These are phyloP conservation scores for Trametes hirsuta DNA, from an alignment of 1,284 basidiomycete genomes.

Conservation along the genomic window DNA sequence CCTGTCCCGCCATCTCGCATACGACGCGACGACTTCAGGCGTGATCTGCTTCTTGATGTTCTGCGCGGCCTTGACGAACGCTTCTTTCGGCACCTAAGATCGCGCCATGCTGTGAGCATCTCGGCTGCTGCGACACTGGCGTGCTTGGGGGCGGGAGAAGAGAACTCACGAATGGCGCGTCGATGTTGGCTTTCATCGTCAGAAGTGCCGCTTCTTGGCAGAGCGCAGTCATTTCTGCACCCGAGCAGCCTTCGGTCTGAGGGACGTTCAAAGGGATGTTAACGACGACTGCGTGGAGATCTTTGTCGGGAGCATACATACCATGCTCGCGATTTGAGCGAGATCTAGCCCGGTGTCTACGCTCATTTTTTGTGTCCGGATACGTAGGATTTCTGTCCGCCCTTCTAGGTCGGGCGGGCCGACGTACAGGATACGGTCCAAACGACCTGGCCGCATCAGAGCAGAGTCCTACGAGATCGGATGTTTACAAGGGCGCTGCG, in stretches of 20 bases:
- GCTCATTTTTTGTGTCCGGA: constrained; percentile 82
- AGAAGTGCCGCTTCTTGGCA: constrained; percentile 96
- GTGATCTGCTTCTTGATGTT: constrained; percentile 86
- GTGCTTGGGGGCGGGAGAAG: background rate
- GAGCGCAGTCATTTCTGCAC: constrained; percentile 90
- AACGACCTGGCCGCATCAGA: constrained; percentile 90
- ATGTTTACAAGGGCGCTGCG: background rate
- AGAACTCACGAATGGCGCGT: constrained; percentile 70
- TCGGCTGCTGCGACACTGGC: background rate
- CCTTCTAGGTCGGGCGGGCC: constrained; percentile 86
- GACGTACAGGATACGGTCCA: constrained; percentile 96
- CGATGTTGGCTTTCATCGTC: constrained; percentile 87
- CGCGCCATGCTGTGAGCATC: background rate
- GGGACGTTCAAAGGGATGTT: background rate
- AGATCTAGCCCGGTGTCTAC: constrained; percentile 75
- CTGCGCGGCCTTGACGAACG: constrained; percentile 79
- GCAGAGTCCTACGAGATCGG: constrained; percentile 77
- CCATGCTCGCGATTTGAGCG: constrained; percentile 73
- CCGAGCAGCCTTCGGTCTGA: constrained; percentile 94
- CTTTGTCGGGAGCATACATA: constrained; percentile 15
- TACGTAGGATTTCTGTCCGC: constrained; percentile 83
- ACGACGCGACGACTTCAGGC: constrained; percentile 74
- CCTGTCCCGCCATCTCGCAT: constrained; percentile 61
- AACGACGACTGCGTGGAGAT: background rate
- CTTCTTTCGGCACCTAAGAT: constrained; percentile 69